Conservation (phyloP, 2,329 filamentous ascomycete genomes). For the Pseudogymnoascus sp. region DNA sequence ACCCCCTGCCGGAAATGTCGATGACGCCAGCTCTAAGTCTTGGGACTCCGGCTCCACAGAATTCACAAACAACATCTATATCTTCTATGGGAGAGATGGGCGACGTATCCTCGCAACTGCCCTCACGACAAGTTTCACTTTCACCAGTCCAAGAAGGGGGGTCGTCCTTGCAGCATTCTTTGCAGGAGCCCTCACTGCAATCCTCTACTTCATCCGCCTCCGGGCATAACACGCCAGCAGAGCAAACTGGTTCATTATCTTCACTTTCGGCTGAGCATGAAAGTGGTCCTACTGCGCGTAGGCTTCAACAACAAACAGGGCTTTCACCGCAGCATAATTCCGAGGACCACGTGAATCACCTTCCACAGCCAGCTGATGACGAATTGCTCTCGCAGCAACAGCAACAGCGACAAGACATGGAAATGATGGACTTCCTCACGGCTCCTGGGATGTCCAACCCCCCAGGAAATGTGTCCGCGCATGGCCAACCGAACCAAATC, state of each 20-base stretch:
- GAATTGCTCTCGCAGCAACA: neutral
- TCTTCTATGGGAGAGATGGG: neutral
- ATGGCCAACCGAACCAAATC: slow-evolving; percentile 29
- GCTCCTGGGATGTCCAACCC: slow-evolving; percentile 15
- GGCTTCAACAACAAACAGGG: neutral
- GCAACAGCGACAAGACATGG: slow-evolving; percentile 19
- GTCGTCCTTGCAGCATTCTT: neutral
- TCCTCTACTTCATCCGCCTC: neutral
- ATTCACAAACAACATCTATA: neutral
- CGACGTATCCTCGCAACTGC: neutral
- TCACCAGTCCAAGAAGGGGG: neutral
- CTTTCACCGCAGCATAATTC: neutral
- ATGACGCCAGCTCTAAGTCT: neutral
- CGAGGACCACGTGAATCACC: neutral
- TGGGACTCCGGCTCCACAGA: neutral
- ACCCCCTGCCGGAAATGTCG: neutral
- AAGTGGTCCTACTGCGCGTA: neutral
- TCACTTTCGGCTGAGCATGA: neutral
- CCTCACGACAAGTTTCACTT: neutral
- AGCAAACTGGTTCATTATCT: neutral
- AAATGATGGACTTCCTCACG: slow-evolving; percentile 25
- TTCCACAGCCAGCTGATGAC: neutral
- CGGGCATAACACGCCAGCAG: neutral
- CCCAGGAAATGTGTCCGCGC: neutral
- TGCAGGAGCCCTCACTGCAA: neutral